Base-by-base conservation (phyloP, 2,329 filamentous ascomycete genomes). In the Septoria petroselini region DNA sequence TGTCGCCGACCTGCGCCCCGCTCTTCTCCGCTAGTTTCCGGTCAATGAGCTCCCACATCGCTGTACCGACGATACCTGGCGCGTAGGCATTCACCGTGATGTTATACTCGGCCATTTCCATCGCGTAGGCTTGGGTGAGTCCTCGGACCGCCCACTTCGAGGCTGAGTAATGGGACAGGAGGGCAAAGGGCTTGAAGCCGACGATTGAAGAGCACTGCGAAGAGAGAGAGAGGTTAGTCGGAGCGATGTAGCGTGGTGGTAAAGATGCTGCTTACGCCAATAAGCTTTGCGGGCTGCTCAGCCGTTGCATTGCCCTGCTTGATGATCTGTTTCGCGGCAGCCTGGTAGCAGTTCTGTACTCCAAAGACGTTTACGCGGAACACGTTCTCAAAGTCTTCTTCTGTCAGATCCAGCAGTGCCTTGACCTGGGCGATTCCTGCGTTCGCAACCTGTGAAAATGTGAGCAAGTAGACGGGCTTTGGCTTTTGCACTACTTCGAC, bases 1-100 rank as follows among this genome's bases (percentile, higher is more conserved):
- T 68, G 14, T 67, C 67, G 7, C 68, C 68, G 43, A 68, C 78
- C 58, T 72, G 67, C 0, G 70, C 68, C 0, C 77, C 81, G 1
- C 67, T 71, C 49, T 73, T 72, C 62, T 77, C 73, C 0, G 75
- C 79, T 25, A 84, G 54, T 50, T 77, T 76, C 54, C 79, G 76
- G 53, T 86, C 84, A 46, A 86, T 85, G 2, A 80, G 62, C 38
- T 85, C 82, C 83, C 83, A 86, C 82, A 85, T 85, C 0, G 73
- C 71, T 0, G 82, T 85, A 0, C 77, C 81, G 0, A 86, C 81
- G 40, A 86, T 84, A 0, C 84, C 84, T 0, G 83, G 83, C 0
- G 81, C 82, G 59, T 85, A 86, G 0, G 78, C 76, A 57, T 86
- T 86, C 15, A 78, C 82, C 0, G 80, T 85, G 63, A 87, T 86